Percentiles rank a stretch among this genome's conserved stretches.
These are phyloP conservation scores for Zymoseptoria brevis DNA, from an alignment of 2,329 filamentous ascomycete species.

Conservation along the genomic window DNA sequence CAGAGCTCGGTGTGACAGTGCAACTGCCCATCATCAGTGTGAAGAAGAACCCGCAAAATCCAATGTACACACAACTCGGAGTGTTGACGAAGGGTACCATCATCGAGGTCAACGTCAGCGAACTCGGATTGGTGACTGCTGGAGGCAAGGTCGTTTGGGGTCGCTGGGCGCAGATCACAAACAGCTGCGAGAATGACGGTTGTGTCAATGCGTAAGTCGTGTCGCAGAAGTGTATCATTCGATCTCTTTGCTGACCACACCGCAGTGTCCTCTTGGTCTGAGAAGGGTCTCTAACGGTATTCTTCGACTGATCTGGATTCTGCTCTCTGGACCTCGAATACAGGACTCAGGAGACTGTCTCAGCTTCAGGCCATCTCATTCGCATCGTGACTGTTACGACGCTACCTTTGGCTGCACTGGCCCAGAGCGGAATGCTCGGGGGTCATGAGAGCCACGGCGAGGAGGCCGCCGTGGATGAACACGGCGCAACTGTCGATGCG, in stretches of 20 bases:
- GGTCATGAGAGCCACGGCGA: too few species aligned
- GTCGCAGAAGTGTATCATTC: neutral
- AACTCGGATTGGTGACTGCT: conserved; percentile 83
- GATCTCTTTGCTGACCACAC: neutral
- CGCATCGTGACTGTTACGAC: neutral
- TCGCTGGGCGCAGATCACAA: conserved; percentile 65
- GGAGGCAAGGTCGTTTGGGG: conserved; percentile 93
- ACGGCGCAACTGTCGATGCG: neutral
- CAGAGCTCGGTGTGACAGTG: conserved; percentile 77
- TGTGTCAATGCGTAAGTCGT: conserved; percentile 38
- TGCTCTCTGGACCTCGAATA: neutral
- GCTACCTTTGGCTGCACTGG: neutral
- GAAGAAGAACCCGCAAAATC: conserved; percentile 82
- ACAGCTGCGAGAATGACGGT: conserved; percentile 54
- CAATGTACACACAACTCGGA: conserved; percentile 85
- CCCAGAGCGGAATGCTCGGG: neutral
- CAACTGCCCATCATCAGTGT: conserved; percentile 60
- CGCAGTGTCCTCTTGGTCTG: conserved; percentile 12
- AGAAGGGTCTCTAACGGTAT: neutral
- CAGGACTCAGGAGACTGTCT: too few species aligned
- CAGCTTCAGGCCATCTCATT: neutral
- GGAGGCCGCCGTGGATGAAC: too few species aligned
- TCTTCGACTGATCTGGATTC: neutral
- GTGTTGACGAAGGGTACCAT: conserved; percentile 79
- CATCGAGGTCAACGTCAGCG: conserved; percentile 87